Base-by-base conservation (phyloP, 768 basidiomycete species). In the Rickenella mellea region DNA sequence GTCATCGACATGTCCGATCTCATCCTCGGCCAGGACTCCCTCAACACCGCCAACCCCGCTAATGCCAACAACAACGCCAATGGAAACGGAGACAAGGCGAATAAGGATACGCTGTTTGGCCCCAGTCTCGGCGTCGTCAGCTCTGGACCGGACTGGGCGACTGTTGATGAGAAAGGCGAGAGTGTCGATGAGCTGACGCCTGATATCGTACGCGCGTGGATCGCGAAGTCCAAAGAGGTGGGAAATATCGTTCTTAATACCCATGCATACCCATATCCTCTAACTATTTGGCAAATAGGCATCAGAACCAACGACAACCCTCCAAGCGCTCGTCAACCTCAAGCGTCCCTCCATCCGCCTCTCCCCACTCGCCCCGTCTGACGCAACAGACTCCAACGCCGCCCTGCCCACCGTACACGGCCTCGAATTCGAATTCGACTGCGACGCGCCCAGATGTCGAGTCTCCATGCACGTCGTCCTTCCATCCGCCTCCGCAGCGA, bases 311-410 rank as follows among this genome's bases (percentile, higher is more conserved):
- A 94, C 92, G 0, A 97, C 92, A 0, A 94, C 92, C 2, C 69
- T 97, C 0, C 92, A 96, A 63, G 92, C 92, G 0, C 72, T 93
- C 26, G 91, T 96, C 49, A 97, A 96, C 56, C 78, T 96, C 51
- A 94, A 93, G 57, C 77, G 92, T 4, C 92, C 92, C 1, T 80
- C 88, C 1, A 71, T 97, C 26, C 75, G 82, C 10, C 74, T 93
- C 3, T 80, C 78, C 6, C 88, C 82, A 1, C 66, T 85, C 15
- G 52, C 69, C 20, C 54, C 71, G 11, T 53, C 67, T 2, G 58
- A 69, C 28, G 58, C 27, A 25, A 22, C 43, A 19, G 48, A 38
- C n/a, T 27, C 25, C 26, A n/a, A 71, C 27, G 49, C 58, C 15
- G 68, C 75, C 45, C 67, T 67, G 15, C 70, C 71, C 12, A 77